These are phyloP conservation scores for Turnera subulata DNA, from an alignment of 345 rosid genomes.

Conservation along the genomic window DNA sequence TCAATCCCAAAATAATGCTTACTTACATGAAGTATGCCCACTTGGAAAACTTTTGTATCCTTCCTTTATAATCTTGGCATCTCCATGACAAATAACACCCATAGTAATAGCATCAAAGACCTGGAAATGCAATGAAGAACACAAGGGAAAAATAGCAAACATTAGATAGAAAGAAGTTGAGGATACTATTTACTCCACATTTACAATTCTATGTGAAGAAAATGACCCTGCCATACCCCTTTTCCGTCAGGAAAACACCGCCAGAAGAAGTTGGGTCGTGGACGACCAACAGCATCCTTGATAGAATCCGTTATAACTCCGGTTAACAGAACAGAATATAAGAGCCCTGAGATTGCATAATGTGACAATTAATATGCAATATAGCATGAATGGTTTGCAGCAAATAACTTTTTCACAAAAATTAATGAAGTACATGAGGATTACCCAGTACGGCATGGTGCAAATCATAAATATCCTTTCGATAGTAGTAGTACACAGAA, in stretches of 20 bases:
- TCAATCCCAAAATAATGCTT: too few relatives aligned
- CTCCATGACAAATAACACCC: conserved; percentile 69
- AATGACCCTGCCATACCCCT: conserved; percentile 57
- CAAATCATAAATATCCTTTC: conserved; percentile 78
- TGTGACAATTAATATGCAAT: not conserved
- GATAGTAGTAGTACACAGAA: conserved; percentile 54
- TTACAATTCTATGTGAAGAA: too few relatives aligned
- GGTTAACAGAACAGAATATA: conserved; percentile 70
- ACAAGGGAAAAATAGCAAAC: too few relatives aligned
- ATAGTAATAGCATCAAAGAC: conserved; percentile 51
- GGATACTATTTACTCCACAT: too few relatives aligned
- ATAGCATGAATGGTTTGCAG: not conserved
- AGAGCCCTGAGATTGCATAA: conserved; percentile 49
- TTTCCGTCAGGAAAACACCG: conserved; percentile 91
- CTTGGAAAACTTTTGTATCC: conserved; percentile 97
- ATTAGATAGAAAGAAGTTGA: too few relatives aligned
- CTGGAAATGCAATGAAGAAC: conserved; percentile 31
- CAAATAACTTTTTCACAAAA: conserved; percentile 8
- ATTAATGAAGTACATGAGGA: conserved; percentile 10
- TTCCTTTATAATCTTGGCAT: conserved; percentile 62
- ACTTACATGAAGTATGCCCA: conserved; percentile 91
- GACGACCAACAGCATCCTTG: conserved; percentile 88
- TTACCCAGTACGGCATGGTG: conserved; percentile 86
- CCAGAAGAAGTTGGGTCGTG: conserved; percentile 97
- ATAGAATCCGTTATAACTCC: conserved; percentile 88